Conservation (phyloP, 805 yeast genomes). For the Candida rishiriensis region DNA sequence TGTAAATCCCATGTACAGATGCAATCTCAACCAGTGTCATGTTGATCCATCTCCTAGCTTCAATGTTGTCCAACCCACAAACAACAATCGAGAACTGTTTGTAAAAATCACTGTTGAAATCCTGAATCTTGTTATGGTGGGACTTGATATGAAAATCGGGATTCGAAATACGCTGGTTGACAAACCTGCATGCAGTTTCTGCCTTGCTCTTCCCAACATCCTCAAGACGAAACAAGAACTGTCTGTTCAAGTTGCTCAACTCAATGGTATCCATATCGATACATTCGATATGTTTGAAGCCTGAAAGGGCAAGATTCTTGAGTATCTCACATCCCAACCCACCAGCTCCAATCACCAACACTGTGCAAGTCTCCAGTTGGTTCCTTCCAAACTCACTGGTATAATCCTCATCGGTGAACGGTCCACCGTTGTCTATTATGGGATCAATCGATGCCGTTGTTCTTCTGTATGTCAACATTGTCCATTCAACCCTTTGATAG, state of each 20-base stretch:
- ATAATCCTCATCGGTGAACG: conserved; percentile 30
- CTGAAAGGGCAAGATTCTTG: conserved; percentile 66
- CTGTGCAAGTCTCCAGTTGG: conserved; percentile 21
- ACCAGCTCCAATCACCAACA: conserved; percentile 68
- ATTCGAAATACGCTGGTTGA: conserved; percentile 38
- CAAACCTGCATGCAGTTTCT: conserved; percentile 54
- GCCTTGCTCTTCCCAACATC: conserved; percentile 71
- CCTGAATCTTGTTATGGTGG: conserved; percentile 61
- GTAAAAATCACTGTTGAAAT: conserved; percentile 59
- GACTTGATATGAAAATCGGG: conserved; percentile 40
- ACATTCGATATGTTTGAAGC: conserved; percentile 59
- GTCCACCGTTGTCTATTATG: conserved; percentile 20
- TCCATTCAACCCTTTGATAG: no score
- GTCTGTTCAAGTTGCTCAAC: conserved; percentile 70
- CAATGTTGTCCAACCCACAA: conserved; percentile 86
- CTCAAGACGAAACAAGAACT: conserved; percentile 56
- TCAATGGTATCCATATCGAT: conserved; percentile 85
- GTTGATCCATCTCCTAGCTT: conserved; percentile 90
- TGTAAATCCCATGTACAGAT: conserved; percentile 41
- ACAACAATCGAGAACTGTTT: conserved; percentile 64
- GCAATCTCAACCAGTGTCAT: conserved; percentile 61
- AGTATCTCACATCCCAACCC: conserved; percentile 81
- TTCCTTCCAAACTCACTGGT: conserved; percentile 18
- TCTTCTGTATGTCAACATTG: neutral
- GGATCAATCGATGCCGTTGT: conserved; percentile 4